phyloP scores from a whole-genome alignment of 768 basidiomycete genomes.

The Phallus indusiatus region DNA sequence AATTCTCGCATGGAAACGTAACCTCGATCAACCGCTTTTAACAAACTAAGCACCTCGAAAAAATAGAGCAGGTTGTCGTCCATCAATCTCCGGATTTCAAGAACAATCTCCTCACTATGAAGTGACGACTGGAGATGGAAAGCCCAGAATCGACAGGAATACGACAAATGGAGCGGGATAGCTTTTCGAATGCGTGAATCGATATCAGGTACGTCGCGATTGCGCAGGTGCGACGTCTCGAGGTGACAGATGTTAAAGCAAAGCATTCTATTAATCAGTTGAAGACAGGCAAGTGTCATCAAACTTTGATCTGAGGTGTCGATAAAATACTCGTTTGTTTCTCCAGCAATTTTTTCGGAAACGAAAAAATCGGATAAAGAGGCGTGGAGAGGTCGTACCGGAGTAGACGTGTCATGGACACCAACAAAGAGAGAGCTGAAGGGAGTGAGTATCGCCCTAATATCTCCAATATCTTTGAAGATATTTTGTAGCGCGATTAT shows the following conservation, averaged over 20 bases:
- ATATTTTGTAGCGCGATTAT: constrained; percentile 6
- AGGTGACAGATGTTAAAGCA: constrained; percentile 28
- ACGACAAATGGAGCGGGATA: constrained; percentile 24
- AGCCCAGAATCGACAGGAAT: constrained; percentile 28
- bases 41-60: constrained; percentile 28
- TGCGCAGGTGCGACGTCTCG: constrained; percentile 20
- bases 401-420: constrained; percentile 10
- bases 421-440: constrained; percentile 15
- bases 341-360: constrained; percentile 2
- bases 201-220: constrained; percentile 19
- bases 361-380: constrained; percentile 22
- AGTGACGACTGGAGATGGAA: constrained; percentile 16
- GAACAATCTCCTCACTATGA: constrained; percentile 10
- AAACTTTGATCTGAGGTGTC: constrained; percentile 11
- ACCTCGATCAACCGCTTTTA: constrained; percentile 13
- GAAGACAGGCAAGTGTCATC: constrained; percentile 18
- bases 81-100: constrained; percentile 14
- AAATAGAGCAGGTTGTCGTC: constrained; percentile 25
- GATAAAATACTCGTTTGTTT: constrained; percentile 6
- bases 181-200: constrained; percentile 11
- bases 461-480: constrained; percentile 10
- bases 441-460: background rate
- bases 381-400: constrained; percentile 16
- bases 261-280: constrained; percentile 21
- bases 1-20: constrained; percentile 10